Evolutionary conservation across 2,329 filamentous ascomycete genomes (phyloP), one percentile per base, ranked within the genome.

Genomic region (Xylogone sp.): DNA sequence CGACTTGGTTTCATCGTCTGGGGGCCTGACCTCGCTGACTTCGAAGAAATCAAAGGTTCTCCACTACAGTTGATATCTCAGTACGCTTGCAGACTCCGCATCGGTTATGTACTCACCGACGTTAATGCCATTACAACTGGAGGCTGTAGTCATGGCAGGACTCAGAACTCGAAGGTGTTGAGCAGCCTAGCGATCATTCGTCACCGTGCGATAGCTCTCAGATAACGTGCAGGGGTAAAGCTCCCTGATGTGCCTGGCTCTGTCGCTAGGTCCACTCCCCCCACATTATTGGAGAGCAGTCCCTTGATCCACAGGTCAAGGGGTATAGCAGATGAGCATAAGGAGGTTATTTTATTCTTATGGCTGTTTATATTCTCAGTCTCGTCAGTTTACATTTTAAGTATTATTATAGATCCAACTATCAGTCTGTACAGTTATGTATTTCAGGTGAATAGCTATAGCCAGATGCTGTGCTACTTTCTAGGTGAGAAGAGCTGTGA

Each of bases 31-130:
- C 68, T 88, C 86, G 68, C 84, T 84, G 70, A 96, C 90, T 73
- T 97, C 90, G 82, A 99, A 97, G 85, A 99, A 99, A 79, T 96
- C 92, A 77, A 99, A 99, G 62, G 88, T 86, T 88, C 97, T 97
- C 93, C 94, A 97, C 93, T 68, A 43, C 49, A 46, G 42, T 22
- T 42, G 21, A 20, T 18, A n/a, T 31, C 20, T n/a, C n/a, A 45
- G 27, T 21, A 45, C 13, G 19, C n/a, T 29, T 42, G 42, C 31
- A 22, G 19, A 19, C 6, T 3, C 31, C 12, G 4, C 13, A n/a
- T 22, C 27, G 21, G 27, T 5, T 7, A 31, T n/a, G 16, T 43
- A 39, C 52, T 45, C 47, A 63, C 61, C 50, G 61, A 63, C 56
- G 53, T 58, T 56, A 63, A 51, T 29, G 61, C 61, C 61, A 63